Evolutionary conservation across 495 filamentous ascomycete species (phyloP).

Genomic region (Penicillium daleae): DNA sequence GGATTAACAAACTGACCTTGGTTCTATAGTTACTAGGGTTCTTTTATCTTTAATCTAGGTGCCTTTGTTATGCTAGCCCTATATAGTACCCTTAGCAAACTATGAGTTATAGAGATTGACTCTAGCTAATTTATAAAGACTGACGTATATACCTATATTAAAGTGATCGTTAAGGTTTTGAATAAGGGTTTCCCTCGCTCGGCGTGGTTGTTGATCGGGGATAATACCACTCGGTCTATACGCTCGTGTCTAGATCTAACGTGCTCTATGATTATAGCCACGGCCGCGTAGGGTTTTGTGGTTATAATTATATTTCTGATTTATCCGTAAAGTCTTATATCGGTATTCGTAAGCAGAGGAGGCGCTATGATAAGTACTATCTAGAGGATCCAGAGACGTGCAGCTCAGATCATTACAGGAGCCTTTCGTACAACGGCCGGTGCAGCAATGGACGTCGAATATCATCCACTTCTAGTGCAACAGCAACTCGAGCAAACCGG

Average conservation of each 20-base stretch:
- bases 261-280: constrained; percentile 66
- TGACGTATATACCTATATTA: constrained; percentile 67
- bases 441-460: constrained; percentile 13
- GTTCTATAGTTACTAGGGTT: constrained; percentile 52
- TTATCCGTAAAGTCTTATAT: constrained; percentile 56
- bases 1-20: not conserved
- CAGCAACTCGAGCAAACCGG: constrained; percentile 17
- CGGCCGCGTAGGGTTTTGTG: constrained; percentile 57
- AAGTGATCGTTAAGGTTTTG: constrained; percentile 68
- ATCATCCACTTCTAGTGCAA: constrained; percentile 15
- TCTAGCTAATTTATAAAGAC: constrained; percentile 67
- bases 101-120: constrained; percentile 76
- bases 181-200: constrained; percentile 76
- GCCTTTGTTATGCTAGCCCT: constrained; percentile 71
- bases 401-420: constrained; percentile 17
- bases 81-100: constrained; percentile 70
- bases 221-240: constrained; percentile 58
- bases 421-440: constrained; percentile 18
- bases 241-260: constrained; percentile 60
- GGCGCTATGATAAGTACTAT: constrained; percentile 6
- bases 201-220: constrained; percentile 73
- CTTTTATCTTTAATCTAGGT: constrained; percentile 64
- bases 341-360: constrained; percentile 56
- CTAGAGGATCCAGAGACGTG: constrained; percentile 14
- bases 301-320: constrained; percentile 65